A percentile compares a stretch with the other conserved stretches of the same genome.
Evolutionary conservation across 2,329 filamentous ascomycete genomes (phyloP).

Genomic region (Epichloe elymi): DNA sequence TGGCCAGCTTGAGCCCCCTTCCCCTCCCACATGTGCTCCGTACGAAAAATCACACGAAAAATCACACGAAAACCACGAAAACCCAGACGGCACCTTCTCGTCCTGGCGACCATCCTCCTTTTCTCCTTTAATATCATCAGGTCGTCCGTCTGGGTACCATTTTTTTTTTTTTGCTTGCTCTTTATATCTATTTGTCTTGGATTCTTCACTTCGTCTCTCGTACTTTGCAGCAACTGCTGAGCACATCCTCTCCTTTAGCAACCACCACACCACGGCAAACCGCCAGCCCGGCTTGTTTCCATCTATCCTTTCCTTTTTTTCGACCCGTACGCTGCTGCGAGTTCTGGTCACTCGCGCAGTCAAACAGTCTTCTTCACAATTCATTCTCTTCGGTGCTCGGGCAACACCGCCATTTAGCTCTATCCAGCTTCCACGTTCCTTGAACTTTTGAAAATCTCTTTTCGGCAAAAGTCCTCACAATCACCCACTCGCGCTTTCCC

Average conservation of each 20-base stretch:
- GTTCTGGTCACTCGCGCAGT: slow-evolving; percentile 11
- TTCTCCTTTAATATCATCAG: slow-evolving; percentile 4
- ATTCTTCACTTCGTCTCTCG: slow-evolving; percentile 2
- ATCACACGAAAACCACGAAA: background rate
- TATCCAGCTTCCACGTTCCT: background rate
- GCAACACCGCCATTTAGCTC: slow-evolving; percentile 16
- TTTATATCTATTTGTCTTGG: slow-evolving; percentile 1
- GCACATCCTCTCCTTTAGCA: slow-evolving; percentile 22
- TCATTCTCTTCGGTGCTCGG: slow-evolving; percentile 17
- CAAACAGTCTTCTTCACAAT: slow-evolving; percentile 13
- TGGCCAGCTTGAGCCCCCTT: background rate
- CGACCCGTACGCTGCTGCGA: slow-evolving; percentile 11
- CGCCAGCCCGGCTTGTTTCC: background rate
- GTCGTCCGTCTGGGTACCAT: slow-evolving; percentile 1
- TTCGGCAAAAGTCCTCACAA: background rate
- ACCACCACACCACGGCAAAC: slow-evolving; percentile 8
- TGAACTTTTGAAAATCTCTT: background rate
- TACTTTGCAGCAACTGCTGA: slow-evolving; percentile 16
- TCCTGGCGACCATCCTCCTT: background rate
- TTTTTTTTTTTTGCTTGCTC: slow-evolving; percentile 10
- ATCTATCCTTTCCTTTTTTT: background rate
- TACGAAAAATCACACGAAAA: background rate
- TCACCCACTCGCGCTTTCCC: too few species aligned
- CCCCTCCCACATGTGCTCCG: background rate
- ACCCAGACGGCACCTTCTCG: background rate